Conservation (phyloP, 768 basidiomycete species). For the Calocybe cyanea region DNA sequence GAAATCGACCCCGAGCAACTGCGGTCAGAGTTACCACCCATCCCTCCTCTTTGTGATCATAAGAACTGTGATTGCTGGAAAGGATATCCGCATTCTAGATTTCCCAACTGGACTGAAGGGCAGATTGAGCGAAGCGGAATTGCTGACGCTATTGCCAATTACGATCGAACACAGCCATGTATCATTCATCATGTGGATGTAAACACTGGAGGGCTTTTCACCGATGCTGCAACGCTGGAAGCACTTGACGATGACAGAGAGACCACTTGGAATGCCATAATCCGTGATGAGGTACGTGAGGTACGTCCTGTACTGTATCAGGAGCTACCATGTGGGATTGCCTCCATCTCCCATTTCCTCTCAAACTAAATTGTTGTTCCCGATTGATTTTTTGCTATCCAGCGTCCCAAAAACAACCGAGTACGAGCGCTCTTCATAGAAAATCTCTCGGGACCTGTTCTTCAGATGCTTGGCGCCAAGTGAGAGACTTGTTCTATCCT, state of each 20-base stretch:
- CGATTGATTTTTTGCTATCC: conserved; percentile 7
- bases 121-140: conserved; percentile 43
- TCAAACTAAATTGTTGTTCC: background rate
- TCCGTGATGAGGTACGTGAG: conserved; percentile 32
- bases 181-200: conserved; percentile 40
- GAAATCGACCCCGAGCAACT: conserved; percentile 34
- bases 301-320: background rate
- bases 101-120: conserved; percentile 52
- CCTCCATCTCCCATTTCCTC: too few species aligned
- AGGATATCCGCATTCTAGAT: conserved; percentile 42
- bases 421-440: conserved; percentile 52
- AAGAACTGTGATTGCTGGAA: conserved; percentile 35
- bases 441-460: conserved; percentile 45
- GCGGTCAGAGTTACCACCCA: conserved; percentile 26
- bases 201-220: conserved; percentile 32
- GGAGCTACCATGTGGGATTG: too few species aligned
- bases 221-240: conserved; percentile 20
- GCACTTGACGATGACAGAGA: conserved; percentile 21
- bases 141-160: conserved; percentile 28
- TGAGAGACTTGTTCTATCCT: conserved; percentile 19
- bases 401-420: conserved; percentile 34
- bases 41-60: conserved; percentile 35
- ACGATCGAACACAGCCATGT: conserved; percentile 23
- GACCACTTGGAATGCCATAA: conserved; percentile 37
- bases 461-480: conserved; percentile 61